phyloP scores from a whole-genome alignment of 1,284 basidiomycete genomes.

The Malassezia brasiliensis region DNA sequence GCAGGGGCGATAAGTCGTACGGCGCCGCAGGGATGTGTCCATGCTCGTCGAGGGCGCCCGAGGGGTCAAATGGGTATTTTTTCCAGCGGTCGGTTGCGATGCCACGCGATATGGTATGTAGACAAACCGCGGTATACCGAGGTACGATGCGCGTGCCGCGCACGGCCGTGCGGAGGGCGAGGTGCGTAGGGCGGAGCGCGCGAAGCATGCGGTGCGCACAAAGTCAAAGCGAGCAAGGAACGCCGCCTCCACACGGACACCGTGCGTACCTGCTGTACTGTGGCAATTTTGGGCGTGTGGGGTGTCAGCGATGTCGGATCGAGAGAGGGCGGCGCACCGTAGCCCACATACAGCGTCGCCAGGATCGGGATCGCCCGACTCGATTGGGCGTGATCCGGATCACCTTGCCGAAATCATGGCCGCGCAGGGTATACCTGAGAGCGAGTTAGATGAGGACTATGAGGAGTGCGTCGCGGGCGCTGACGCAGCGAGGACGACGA shows the following conservation, averaged over 20 bases:
- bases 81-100: not conserved
- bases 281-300: not conserved
- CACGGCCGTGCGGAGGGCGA: too few species aligned
- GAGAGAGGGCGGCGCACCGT: not conserved
- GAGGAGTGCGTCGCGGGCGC: not conserved
- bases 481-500: not conserved
- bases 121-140: too few species aligned
- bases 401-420: not conserved
- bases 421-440: not conserved
- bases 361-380: not conserved
- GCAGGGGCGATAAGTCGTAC: conserved; percentile 30
- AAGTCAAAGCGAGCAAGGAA: too few species aligned
- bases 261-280: too few species aligned
- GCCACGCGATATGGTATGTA: too few species aligned
- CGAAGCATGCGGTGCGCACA: too few species aligned
- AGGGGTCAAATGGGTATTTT: conserved; percentile 10
- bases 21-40: conserved; percentile 31
- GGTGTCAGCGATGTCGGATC: not conserved
- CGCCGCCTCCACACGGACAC: too few species aligned
- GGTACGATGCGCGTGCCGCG: too few species aligned
- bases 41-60: conserved; percentile 25
- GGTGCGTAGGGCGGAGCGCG: too few species aligned
- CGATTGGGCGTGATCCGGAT: not conserved
- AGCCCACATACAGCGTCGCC: not conserved
- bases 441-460: conserved; percentile 10